Evolutionary conservation across 352 stramenopile species (phyloP).

Genomic region (Pythium coloratum): DNA sequence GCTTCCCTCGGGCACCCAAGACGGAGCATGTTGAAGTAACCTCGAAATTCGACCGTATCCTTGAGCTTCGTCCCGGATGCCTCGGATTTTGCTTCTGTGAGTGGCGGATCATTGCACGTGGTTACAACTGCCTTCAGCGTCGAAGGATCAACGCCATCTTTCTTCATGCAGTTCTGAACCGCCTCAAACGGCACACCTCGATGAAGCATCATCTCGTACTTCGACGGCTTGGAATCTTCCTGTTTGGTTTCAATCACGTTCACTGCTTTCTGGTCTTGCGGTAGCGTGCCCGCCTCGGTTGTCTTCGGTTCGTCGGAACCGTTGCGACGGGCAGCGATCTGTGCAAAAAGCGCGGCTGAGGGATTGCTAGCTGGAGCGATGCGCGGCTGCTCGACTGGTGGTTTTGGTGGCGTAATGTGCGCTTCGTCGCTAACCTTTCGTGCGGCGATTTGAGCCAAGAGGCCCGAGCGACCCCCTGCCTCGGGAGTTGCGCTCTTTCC

Average conservation of each 20-base stretch:
- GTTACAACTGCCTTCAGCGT: slow-evolving; percentile 23
- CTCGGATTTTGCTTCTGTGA: background rate
- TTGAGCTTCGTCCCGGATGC: slow-evolving; percentile 37
- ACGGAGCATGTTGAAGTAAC: slow-evolving; percentile 95
- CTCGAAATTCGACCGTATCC: slow-evolving; percentile 66
- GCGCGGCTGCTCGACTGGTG: background rate
- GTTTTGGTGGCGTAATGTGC: background rate
- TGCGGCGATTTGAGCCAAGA: background rate
- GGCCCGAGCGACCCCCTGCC: background rate
- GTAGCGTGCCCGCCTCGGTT: background rate
- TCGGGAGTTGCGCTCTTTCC: background rate
- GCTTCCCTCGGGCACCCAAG: slow-evolving; percentile 89
- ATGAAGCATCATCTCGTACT: slow-evolving; percentile 70
- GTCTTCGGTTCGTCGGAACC: background rate
- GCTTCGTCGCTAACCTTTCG: background rate
- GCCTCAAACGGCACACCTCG: slow-evolving; percentile 68
- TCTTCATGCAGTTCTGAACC: slow-evolving; percentile 73
- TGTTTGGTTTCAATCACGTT: background rate
- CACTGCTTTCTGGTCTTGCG: background rate
- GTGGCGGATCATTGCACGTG: background rate
- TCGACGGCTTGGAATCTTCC: slow-evolving; percentile 15
- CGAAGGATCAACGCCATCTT: slow-evolving; percentile 54
- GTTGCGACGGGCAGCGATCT: slow-evolving; percentile 16
- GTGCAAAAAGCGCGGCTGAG: slow-evolving; percentile 9
- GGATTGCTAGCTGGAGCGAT: background rate